Base-by-base conservation (phyloP, 2,329 filamentous ascomycete genomes). In the Clathrospora elynae region DNA sequence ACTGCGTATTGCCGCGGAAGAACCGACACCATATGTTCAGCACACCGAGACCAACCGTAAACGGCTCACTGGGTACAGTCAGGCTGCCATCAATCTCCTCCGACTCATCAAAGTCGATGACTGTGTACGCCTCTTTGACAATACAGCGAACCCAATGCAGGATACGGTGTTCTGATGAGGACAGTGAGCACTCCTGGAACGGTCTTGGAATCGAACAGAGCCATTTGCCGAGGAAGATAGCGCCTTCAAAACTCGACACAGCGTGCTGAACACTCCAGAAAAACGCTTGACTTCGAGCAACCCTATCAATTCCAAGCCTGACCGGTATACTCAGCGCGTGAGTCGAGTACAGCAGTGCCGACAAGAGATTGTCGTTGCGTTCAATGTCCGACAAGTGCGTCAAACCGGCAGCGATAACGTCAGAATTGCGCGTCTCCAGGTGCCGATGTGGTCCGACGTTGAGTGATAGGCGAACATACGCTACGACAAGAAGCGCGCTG, bases 191-290 rank as follows among this genome's bases (percentile, higher is more conserved):
- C 11, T 61, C 53, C 3, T 41, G 46, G 11, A 55, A 43, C 9
- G 46, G 58, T 10, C 35, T 48, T 1, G 26, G 72, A 35, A 47
- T 61, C 55, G 25, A 62, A 44, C 30, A 77, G 3, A 66, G 63
- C 75, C 75, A 78, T 46, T 81, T 81, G 10, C 76, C 77, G 0
- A 82, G 61, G 2, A 82, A 62, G 0, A 82, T 73, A 0, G 77
- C 78, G 13, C 78, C 81, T 51, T 82, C 79, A 0, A 82, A 67
- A 1, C 75, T 76, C 3, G 76, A 79, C 0, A 82, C 67, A 0
- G 78, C 78, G 37, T 82, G 78, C n/a, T 80, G 71, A 2, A 80
- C 78, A 4, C 77, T 79, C 78, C 79, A 82, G 33, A 80, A 77
- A 30, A 80, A 78, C 0, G 78, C 77, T 35, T 81, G 78, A 11